A percentile compares a stretch with the other conserved stretches of the same genome.
These are phyloP conservation scores for Coemansia sp. DNA, from an alignment of 192 early-diverging fungal genomes.

Conservation along the genomic window DNA sequence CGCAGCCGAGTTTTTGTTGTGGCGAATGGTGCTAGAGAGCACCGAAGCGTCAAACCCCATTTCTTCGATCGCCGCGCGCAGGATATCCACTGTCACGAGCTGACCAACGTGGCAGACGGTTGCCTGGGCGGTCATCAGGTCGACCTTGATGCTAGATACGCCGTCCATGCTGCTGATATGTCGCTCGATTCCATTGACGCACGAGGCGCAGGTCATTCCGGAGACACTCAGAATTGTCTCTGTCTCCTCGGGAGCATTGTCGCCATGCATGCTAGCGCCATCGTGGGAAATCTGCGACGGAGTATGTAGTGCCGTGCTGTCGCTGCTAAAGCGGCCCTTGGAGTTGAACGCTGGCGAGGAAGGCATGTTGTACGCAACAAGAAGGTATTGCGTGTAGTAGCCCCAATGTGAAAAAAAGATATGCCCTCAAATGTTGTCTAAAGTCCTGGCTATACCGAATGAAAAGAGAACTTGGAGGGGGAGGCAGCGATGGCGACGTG, in stretches of 20 bases:
- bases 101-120: constrained; percentile 50
- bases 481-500: not conserved
- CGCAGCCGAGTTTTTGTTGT: not conserved
- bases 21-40: constrained; percentile 21
- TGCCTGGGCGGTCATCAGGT: constrained; percentile 63
- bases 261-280: not conserved
- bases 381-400: not conserved
- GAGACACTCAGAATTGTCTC: constrained; percentile 58
- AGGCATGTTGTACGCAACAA: not conserved
- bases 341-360: not conserved
- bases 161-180: constrained; percentile 42
- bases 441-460: not conserved
- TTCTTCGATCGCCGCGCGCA: constrained; percentile 65
- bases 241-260: constrained; percentile 34
- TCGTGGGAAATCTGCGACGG: constrained; percentile 11
- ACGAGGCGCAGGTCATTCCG: constrained; percentile 89
- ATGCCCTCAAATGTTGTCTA: not conserved
- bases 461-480: not conserved
- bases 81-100: constrained; percentile 17
- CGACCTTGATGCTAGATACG: constrained; percentile 62
- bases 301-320: constrained; percentile 16
- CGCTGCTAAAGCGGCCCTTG: constrained; percentile 13
- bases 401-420: not conserved
- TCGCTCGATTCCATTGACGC: constrained; percentile 70
- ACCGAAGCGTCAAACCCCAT: constrained; percentile 71